Conservation (phyloP, 2,329 filamentous ascomycete genomes). For the Dryadomyces quercus-mongolicae region DNA sequence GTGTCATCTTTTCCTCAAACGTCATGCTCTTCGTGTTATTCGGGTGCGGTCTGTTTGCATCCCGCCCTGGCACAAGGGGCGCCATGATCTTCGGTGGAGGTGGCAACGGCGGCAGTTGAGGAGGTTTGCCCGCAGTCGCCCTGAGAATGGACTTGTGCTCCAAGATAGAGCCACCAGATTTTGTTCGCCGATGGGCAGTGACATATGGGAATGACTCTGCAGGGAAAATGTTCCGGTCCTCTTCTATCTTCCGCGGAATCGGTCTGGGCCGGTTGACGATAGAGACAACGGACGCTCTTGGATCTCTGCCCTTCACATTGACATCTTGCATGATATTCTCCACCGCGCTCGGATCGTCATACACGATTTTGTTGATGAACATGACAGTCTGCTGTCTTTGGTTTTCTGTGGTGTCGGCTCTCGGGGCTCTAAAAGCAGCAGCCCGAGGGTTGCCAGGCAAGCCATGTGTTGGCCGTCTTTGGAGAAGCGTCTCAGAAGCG, state of each 20-base stretch:
- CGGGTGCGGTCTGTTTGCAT: slow-evolving; percentile 26
- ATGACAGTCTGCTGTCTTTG: slow-evolving; percentile 35
- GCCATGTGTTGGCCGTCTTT: slow-evolving; percentile 31
- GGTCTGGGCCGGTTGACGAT: slow-evolving; percentile 44
- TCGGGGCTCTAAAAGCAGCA: slow-evolving; percentile 19
- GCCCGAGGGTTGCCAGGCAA: slow-evolving; percentile 36
- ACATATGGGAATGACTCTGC: slow-evolving; percentile 26
- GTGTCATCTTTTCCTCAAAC: slow-evolving; percentile 42
- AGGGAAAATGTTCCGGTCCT: slow-evolving; percentile 35
- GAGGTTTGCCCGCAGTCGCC: slow-evolving; percentile 32
- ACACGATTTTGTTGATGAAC: slow-evolving; percentile 44
- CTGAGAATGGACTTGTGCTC: slow-evolving; percentile 33
- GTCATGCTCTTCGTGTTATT: slow-evolving; percentile 47
- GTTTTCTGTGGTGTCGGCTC: slow-evolving; percentile 11
- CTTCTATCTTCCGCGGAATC: slow-evolving; percentile 35
- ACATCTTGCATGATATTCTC: slow-evolving; percentile 34
- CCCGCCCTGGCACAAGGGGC: slow-evolving; percentile 6
- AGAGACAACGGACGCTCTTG: slow-evolving; percentile 18
- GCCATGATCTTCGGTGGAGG: slow-evolving; percentile 34
- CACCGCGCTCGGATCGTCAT: slow-evolving; percentile 37
- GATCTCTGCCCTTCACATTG: slow-evolving; percentile 12
- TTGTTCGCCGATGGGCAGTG: slow-evolving; percentile 31
- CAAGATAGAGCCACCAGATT: slow-evolving; percentile 34
- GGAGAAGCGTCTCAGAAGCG: slow-evolving; percentile 23
- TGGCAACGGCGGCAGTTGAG: slow-evolving; percentile 39